Evolutionary conservation across 2,329 filamentous ascomycete species (phyloP).

Genomic region (Penicillium expansum): DNA sequence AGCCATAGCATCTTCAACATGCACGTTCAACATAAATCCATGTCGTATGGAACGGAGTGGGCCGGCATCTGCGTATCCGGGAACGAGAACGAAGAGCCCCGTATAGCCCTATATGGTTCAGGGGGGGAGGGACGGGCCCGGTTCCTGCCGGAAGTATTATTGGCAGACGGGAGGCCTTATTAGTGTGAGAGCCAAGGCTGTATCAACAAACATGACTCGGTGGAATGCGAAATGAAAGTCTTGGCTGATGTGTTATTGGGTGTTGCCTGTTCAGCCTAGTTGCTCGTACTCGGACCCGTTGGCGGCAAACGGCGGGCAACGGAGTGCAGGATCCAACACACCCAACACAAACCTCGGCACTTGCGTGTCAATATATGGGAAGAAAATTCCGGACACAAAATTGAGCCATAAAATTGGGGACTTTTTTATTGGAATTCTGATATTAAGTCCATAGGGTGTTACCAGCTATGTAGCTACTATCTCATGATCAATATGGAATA

Average conservation of each 20-base stretch:
- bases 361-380: neutral
- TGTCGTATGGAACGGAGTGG: neutral
- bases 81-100: neutral
- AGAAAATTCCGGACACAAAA: neutral
- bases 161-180: too few species aligned
- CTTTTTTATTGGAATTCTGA: neutral
- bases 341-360: neutral
- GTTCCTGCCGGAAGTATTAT: too few species aligned
- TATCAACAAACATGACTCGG: neutral
- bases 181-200: neutral
- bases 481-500: neutral
- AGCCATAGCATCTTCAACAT: neutral
- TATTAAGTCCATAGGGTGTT: neutral
- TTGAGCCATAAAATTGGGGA: neutral
- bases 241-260: neutral
- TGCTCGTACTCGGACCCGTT: neutral
- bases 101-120: neutral
- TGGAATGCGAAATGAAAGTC: neutral
- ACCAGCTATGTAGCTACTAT: neutral
- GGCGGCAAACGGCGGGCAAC: neutral
- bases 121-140: too few species aligned
- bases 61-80: neutral
- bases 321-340: neutral
- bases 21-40: neutral
- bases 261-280: neutral